Evolutionary conservation across 2,329 filamentous ascomycete species (phyloP), one percentile per base, ranked within the genome.

Genomic region (Aspergillus sp.): DNA sequence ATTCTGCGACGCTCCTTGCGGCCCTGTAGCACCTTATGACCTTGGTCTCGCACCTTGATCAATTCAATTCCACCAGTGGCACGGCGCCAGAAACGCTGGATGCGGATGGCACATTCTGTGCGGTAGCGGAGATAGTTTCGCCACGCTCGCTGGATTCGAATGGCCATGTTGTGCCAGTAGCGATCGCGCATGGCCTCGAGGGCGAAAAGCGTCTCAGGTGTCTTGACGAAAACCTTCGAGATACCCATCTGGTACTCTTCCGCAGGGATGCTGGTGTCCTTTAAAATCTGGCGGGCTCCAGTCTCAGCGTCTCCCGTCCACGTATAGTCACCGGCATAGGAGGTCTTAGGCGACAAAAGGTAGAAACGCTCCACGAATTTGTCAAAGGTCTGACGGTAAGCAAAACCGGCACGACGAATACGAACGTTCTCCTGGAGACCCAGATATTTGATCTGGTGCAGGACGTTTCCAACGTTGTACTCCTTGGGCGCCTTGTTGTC

Each of bases 151-250:
- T 98, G 93, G 47, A 98, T 97, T 46, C 93, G 83, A 47, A 91
- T 95, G 4, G 93, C 93, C 93, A 98, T 97, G 70, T 97, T 98
- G 69, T 97, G 91, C 91, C 91, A 97, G 69, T 97, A 98, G 44
- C 88, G 79, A 64, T 98, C 93, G 62, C 93, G 82, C 91, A 98
- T 97, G 45, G 94, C 90, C 68, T 98, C 93, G 8, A 98, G 75
- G 2, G 93, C 93, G 61, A 98, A 98, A 2, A 98, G 73, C 0
- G 93, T 98, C 68, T 98, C 93, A 0, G 93, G 93, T 0, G 93
- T 90, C 69, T 98, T 97, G 73, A 98, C 95, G 61, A 98, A 98
- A 4, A 90, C 91, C 69, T 97, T 98, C 1, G 88, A 91, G 5
- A 93, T 87, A 70, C 93, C 93, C 78, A 98, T 87, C 68, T 98